Conservation (phyloP, 2,329 filamentous ascomycete species). For the Cladophialophora exuberans region DNA sequence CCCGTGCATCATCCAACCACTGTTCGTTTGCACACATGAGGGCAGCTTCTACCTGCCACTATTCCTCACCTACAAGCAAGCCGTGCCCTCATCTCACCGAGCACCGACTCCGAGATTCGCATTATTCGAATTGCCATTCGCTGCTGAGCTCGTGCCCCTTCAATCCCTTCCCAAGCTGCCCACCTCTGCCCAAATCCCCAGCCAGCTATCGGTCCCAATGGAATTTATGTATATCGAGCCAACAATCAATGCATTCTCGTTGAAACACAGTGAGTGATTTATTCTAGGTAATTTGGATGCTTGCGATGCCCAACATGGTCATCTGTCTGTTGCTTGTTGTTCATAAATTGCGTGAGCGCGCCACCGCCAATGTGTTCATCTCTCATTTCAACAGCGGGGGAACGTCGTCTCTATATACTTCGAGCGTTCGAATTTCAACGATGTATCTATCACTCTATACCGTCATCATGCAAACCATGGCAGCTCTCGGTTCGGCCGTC, state of each 20-base stretch:
- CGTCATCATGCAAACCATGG: background rate
- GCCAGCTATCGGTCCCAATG: background rate
- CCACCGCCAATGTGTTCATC: background rate
- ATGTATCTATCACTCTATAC: background rate
- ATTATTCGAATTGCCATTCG: no score
- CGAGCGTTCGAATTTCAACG: no score
- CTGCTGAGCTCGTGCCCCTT: background rate
- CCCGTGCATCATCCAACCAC: constrained; percentile 9
- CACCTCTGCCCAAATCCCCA: constrained; percentile 18
- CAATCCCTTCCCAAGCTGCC: background rate
- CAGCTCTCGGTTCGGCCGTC: background rate
- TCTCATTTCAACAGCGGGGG: background rate
- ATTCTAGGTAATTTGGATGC: constrained; percentile 20
- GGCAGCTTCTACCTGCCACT: background rate
- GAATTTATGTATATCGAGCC: background rate
- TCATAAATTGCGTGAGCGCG: background rate
- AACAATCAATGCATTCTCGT: background rate
- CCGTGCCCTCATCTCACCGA: background rate
- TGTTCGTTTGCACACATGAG: background rate
- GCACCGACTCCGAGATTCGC: no score
- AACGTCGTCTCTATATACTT: background rate
- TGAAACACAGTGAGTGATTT: constrained; percentile 19
- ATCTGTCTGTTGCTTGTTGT: background rate
- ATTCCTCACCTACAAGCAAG: background rate
- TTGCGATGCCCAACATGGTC: background rate